Base-by-base conservation (phyloP, 2,329 filamentous ascomycete species). In the Diaporthe aspalathi region DNA sequence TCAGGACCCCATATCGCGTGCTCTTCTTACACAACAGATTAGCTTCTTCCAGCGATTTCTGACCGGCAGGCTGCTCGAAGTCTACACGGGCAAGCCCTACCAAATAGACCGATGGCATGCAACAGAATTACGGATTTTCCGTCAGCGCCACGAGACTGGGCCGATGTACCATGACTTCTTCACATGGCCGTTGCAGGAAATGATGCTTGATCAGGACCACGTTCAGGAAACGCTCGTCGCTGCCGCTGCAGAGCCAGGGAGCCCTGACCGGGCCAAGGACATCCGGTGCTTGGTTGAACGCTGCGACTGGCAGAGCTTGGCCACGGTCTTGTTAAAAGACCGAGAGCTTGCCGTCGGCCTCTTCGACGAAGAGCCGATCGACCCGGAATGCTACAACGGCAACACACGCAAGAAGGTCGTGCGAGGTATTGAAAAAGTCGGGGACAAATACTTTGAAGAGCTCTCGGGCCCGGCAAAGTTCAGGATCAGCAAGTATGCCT, bases 301-400 rank as follows among this genome's bases (percentile, higher is more conserved):
- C 11, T 50, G 47, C n/a, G 47, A 50, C 47, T 50, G 47, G 47
- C 47, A n/a, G 47, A 24, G 47, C n/a, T 50, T 50, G 47, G 47
- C 47, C 20, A 50, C 7, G 22, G 43, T n/a, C 22, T 16, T 50
- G 11, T 6, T 50, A 0, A 24, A 22, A n/a, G 47, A 50, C 20
- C n/a, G 47, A n/a, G 47, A 50, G n/a, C 47, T 50, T 50, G 47
- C 47, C 47, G 22, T 24, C 22, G 47, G 1, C 1, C 47, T 50
- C 22, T 50, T 50, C 22, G n/a, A 22, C 47, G 22, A 50, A 50
- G 47, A 50, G 22, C 47, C 47, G 11, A 50, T 14, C 22, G n/a
- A 50, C 47, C 12, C 22, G 47, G 47, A 50, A 22, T 24, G 11
- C n/a, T 24, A 50, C 47, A 24, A 50, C 12, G 11, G n/a, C 11